A percentile compares a stretch with the other conserved stretches of the same genome.
Evolutionary conservation across 169 alveolate species (phyloP).

Genomic region (Eimeria tenella): DNA sequence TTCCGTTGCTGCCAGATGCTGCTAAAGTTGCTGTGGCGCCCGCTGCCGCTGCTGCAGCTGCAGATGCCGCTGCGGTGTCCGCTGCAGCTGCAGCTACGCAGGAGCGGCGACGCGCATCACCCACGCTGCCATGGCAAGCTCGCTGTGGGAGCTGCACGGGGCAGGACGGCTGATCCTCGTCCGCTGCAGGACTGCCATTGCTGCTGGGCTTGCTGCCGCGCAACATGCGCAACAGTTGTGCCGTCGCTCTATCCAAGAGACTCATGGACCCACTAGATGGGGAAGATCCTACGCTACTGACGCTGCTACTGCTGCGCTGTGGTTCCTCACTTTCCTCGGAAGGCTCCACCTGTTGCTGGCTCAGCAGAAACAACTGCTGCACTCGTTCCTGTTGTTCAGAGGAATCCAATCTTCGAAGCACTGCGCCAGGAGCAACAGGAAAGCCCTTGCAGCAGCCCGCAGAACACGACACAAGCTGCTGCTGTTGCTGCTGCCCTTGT

Average conservation of each 20-base stretch:
- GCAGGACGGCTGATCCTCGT: conserved; percentile 23
- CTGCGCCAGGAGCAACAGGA: not conserved
- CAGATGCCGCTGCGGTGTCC: not conserved
- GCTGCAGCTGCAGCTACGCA: conserved; percentile 3
- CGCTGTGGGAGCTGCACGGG: conserved; percentile 66
- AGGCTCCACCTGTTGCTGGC: conserved; percentile 3
- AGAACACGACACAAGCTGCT: conserved; percentile 23
- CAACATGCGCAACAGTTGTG: conserved; percentile 40
- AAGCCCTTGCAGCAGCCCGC: conserved; percentile 59
- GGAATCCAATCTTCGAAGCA: conserved; percentile 10
- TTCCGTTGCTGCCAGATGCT: not conserved
- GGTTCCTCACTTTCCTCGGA: not conserved
- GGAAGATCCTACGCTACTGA: not conserved
- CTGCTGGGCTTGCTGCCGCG: conserved; percentile 11
- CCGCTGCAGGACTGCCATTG: conserved; percentile 17
- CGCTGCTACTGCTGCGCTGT: not conserved
- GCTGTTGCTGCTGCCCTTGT: conserved; percentile 16
- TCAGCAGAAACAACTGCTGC: not conserved
- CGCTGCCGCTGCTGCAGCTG: conserved; percentile 33
- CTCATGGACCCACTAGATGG: conserved; percentile 3
- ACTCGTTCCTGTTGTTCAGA: not conserved
- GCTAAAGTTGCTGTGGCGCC: not conserved
- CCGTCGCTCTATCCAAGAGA: conserved; percentile 35
- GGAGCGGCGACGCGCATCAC: conserved; percentile 43
- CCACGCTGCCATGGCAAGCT: conserved; percentile 17